Percentiles rank a stretch among this genome's conserved stretches.
Conservation (phyloP, 129 eudicot species). For the Saposhnikovia divaricata region DNA sequence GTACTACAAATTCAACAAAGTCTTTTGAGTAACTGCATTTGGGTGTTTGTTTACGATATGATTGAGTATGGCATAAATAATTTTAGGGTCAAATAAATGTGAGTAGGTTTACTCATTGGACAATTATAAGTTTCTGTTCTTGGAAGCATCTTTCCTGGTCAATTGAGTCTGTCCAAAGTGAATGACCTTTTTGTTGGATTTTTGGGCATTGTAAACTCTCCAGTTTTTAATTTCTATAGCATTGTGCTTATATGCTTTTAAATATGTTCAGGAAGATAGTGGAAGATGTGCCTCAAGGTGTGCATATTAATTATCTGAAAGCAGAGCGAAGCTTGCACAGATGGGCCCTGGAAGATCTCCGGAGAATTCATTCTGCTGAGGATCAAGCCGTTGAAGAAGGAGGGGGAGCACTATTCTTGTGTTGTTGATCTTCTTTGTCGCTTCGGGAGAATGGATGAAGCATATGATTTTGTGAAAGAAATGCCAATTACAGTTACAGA, state of each 20-base stretch:
- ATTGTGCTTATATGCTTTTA: neutral
- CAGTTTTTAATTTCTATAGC: neutral
- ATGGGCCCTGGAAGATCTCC: slow-evolving; percentile 96
- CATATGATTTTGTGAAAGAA: too few relatives aligned
- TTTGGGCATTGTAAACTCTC: neutral
- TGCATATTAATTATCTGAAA: slow-evolving; percentile 70
- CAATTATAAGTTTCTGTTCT: neutral
- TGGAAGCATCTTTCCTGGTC: neutral
- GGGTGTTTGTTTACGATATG: too few relatives aligned
- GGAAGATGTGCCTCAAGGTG: slow-evolving; percentile 94
- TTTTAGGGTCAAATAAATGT: too few relatives aligned
- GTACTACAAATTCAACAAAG: too few relatives aligned
- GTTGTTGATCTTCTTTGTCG: too few relatives aligned
- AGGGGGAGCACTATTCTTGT: too few relatives aligned
- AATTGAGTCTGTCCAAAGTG: neutral
- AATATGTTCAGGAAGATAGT: slow-evolving; percentile 57
- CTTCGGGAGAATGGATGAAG: too few relatives aligned
- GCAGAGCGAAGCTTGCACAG: slow-evolving; percentile 95
- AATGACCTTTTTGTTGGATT: neutral
- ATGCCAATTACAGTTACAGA: too few relatives aligned
- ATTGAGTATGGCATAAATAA: too few relatives aligned
- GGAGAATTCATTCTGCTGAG: slow-evolving; percentile 86
- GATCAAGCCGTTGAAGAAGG: slow-evolving; percentile 89
- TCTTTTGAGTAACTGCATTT: too few relatives aligned
- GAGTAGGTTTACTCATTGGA: too few relatives aligned